Conservation (phyloP, 148 eudicot genomes). For the Camellia sinensis region DNA sequence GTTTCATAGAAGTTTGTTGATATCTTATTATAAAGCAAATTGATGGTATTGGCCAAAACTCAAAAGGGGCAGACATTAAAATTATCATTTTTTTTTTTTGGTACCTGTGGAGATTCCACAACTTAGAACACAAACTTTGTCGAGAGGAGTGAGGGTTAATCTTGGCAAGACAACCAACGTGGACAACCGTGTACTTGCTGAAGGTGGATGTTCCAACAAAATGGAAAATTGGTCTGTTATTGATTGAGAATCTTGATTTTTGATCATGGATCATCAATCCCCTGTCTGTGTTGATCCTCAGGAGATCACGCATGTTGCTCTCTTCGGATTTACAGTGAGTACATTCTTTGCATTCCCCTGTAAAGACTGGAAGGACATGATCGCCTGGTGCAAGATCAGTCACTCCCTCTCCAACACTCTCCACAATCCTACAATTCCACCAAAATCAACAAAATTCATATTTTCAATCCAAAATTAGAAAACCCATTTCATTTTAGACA, state of each 20-base stretch:
- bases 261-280: conserved; percentile 33
- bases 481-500: neutral
- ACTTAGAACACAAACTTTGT: conserved; percentile 34
- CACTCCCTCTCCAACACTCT: conserved; percentile 40
- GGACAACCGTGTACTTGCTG: conserved; percentile 38
- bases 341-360: conserved; percentile 38
- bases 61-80: no score
- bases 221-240: conserved; percentile 34
- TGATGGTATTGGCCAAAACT: neutral
- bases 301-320: conserved; percentile 35
- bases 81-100: no score
- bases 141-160: conserved; percentile 30
- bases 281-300: conserved; percentile 25
- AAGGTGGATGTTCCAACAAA: conserved; percentile 34
- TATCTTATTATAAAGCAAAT: no score
- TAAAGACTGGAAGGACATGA: conserved; percentile 34
- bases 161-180: conserved; percentile 29
- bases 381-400: conserved; percentile 37
- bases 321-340: conserved; percentile 33
- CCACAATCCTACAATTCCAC: conserved; percentile 31
- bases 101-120: conserved; percentile 43
- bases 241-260: conserved; percentile 31
- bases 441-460: neutral
- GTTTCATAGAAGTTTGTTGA: no score
- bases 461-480: no score